These are phyloP conservation scores for Sporisorium reilianum DNA, from an alignment of 1,284 basidiomycete genomes.

Conservation along the genomic window DNA sequence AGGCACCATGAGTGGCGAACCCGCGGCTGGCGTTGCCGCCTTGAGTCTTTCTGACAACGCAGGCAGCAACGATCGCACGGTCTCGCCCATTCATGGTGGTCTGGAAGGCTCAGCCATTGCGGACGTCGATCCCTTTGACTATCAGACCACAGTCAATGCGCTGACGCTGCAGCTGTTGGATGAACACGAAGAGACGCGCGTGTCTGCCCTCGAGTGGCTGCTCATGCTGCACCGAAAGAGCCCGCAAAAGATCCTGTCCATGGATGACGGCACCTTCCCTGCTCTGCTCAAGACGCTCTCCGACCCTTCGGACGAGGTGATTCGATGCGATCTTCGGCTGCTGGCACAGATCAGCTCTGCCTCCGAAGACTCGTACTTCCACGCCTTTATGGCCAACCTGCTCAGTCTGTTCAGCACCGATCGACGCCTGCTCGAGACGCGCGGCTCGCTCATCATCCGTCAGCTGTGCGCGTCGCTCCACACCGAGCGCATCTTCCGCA, in stretches of 20 bases:
- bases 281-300: constrained; percentile 94
- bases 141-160: constrained; percentile 89
- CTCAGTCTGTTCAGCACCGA: constrained; percentile 96
- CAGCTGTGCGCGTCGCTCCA: constrained; percentile 94
- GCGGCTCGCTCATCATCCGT: constrained; percentile 94
- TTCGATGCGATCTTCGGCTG: constrained; percentile 94
- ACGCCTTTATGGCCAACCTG: constrained; percentile 93
- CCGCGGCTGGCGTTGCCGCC: constrained; percentile 17
- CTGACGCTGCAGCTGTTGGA: constrained; percentile 93
- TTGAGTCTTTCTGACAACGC: constrained; percentile 20
- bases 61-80: constrained; percentile 16
- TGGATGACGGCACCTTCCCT: constrained; percentile 97
- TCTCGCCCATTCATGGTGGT: constrained; percentile 8
- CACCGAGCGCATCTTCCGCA: constrained; percentile 93
- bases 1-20: constrained; percentile 24
- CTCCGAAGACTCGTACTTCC: constrained; percentile 96
- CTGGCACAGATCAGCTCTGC: constrained; percentile 92
- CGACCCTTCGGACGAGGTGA: constrained; percentile 95
- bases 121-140: constrained; percentile 84
- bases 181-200: constrained; percentile 94
- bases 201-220: constrained; percentile 96
- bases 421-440: constrained; percentile 85
- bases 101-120: background rate
- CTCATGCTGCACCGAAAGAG: constrained; percentile 98
- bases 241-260: constrained; percentile 93